Percentiles rank a stretch among this genome's conserved stretches.
Conservation (phyloP, 2,329 filamentous ascomycete species). For the Albifimbria verrucaria region DNA sequence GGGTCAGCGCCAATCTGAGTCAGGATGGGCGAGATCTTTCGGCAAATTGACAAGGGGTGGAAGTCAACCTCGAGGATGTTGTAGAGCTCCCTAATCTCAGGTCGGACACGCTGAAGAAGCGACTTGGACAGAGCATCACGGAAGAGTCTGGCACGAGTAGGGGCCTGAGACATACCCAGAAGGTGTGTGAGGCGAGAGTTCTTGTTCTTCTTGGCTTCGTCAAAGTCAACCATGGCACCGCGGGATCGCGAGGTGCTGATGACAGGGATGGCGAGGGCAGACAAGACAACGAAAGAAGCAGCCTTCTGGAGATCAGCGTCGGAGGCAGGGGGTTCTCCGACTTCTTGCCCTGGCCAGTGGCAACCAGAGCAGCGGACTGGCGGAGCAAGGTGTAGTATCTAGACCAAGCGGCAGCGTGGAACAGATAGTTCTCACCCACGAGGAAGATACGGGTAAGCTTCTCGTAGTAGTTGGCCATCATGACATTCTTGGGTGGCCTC, state of each 20-base stretch:
- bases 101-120: conserved; percentile 84
- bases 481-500: conserved; percentile 95
- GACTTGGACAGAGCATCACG: conserved; percentile 95
- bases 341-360: conserved; percentile 84
- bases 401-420: conserved; percentile 97
- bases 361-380: conserved; percentile 79
- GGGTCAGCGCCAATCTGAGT: conserved; percentile 88
- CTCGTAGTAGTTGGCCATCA: conserved; percentile 99
- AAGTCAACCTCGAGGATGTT: conserved; percentile 99
- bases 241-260: conserved; percentile 97
- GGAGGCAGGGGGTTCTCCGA: conserved; percentile 88
- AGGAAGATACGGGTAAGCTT: conserved; percentile 98
- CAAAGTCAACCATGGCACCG: conserved; percentile 92
- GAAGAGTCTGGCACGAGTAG: conserved; percentile 87
- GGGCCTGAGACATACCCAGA: conserved; percentile 85
- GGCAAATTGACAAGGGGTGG: conserved; percentile 96
- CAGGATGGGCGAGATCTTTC: conserved; percentile 97
- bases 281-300: conserved; percentile 92
- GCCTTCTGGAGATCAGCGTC: conserved; percentile 92
- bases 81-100: conserved; percentile 95
- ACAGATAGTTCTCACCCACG: conserved; percentile 98
- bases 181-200: conserved; percentile 96
- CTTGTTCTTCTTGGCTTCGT: conserved; percentile 97
- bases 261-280: conserved; percentile 95
- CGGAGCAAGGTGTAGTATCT: conserved; percentile 96